A percentile compares a stretch with the other conserved stretches of the same genome.
These are phyloP conservation scores for Usnea hakonensis DNA, from an alignment of 495 filamentous ascomycete genomes.

Conservation along the genomic window DNA sequence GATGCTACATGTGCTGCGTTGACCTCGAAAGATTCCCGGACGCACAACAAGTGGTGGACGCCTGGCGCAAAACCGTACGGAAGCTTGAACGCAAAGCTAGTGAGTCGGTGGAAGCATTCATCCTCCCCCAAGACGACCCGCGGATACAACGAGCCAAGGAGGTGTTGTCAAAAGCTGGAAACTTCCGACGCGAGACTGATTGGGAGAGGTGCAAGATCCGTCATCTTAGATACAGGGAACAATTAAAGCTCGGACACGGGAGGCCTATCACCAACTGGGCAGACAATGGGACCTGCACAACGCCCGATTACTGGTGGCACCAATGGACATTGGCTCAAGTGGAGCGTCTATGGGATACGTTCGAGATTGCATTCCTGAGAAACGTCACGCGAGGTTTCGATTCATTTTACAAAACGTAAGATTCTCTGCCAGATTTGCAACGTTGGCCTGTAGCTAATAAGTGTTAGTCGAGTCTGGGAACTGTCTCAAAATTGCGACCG, in stretches of 20 bases:
- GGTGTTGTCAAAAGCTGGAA: slow-evolving; percentile 29
- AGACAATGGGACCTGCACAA: slow-evolving; percentile 39
- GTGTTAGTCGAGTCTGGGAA: slow-evolving; percentile 33
- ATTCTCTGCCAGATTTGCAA: too few species aligned
- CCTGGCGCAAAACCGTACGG: slow-evolving; percentile 16
- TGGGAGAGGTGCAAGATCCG: slow-evolving; percentile 54
- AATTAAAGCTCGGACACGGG: slow-evolving; percentile 40
- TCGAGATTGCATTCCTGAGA: slow-evolving; percentile 55
- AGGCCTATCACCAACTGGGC: slow-evolving; percentile 52
- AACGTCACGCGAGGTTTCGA: slow-evolving; percentile 37
- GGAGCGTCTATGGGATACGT: slow-evolving; percentile 56
- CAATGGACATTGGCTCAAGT: slow-evolving; percentile 40
- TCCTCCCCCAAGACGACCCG: slow-evolving; percentile 51
- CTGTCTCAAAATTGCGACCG: slow-evolving; percentile 72
- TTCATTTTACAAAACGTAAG: slow-evolving; percentile 50
- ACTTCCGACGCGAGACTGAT: slow-evolving; percentile 28
- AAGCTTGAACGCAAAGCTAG: slow-evolving; percentile 52
- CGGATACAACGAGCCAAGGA: slow-evolving; percentile 44
- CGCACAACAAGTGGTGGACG: neutral
- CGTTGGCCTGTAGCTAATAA: neutral
- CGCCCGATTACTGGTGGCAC: slow-evolving; percentile 50
- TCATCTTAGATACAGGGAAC: slow-evolving; percentile 45
- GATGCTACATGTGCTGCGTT: slow-evolving; percentile 65
- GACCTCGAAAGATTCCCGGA: slow-evolving; percentile 34
- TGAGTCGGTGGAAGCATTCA: slow-evolving; percentile 54